phyloP scores from a whole-genome alignment of 495 filamentous ascomycete species.

The Daldinia childiae region DNA sequence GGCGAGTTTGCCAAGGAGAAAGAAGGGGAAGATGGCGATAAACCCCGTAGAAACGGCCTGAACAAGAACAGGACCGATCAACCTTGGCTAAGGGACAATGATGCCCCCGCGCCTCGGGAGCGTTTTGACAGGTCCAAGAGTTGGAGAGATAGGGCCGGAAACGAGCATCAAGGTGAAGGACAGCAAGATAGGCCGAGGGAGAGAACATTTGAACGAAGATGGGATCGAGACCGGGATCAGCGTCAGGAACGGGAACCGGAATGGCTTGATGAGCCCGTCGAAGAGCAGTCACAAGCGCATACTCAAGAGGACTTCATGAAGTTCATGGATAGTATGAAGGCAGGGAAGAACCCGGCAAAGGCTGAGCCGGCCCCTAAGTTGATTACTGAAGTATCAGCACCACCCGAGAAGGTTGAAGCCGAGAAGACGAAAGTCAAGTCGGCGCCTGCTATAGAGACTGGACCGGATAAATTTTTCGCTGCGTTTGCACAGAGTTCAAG shows the following conservation, averaged over 20 bases:
- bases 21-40: conserved; percentile 63
- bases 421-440: conserved; percentile 63
- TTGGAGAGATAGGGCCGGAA: conserved; percentile 72
- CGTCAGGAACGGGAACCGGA: conserved; percentile 82
- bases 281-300: conserved; percentile 72
- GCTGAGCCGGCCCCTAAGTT: conserved; percentile 47
- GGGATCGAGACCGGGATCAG: conserved; percentile 72
- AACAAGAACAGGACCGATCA: conserved; percentile 55
- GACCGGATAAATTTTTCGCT: conserved; percentile 84
- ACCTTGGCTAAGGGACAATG: conserved; percentile 53
- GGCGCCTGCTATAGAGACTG: conserved; percentile 68
- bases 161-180: conserved; percentile 53
- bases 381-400: conserved; percentile 38
- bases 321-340: conserved; percentile 94
- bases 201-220: conserved; percentile 57
- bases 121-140: conserved; percentile 67
- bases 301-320: conserved; percentile 93
- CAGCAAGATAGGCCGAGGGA: conserved; percentile 56
- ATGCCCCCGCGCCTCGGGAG: conserved; percentile 59
- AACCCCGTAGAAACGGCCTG: conserved; percentile 64
- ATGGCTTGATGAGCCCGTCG: conserved; percentile 82
- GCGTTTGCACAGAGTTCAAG: conserved; percentile 63
- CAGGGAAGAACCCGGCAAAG: conserved; percentile 56
- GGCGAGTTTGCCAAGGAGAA: conserved; percentile 60
- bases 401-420: conserved; percentile 44